Evolutionary conservation across 257 asterid genomes (phyloP), one percentile per base, ranked within the genome.

Genomic region (Nicotiana noctiflora): DNA sequence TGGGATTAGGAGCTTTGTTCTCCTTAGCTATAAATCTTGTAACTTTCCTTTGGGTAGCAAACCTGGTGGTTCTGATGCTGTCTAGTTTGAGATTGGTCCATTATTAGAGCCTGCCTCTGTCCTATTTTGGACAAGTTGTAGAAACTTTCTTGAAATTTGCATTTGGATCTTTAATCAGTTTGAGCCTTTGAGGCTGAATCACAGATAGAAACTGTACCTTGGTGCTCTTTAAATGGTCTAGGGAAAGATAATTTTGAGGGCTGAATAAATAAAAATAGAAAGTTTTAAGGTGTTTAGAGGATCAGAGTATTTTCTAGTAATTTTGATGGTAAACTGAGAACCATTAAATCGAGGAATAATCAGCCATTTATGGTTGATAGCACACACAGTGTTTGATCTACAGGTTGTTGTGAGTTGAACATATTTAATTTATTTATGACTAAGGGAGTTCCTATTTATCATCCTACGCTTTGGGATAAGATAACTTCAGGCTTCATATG

Each of bases 211-310:
- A 37, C 29, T 68, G 31, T 23, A n/a, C 29, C 31, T 37, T 19
- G 56, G 21, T 68, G n/a, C 21, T 68, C 5, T 68, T 37, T 68
- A 10, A 68, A 68, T 68, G 76, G 56, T 68, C 44, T 19, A 68
- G 5, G 18, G 76, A 68, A 37, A 68, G 76, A 68, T 68, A 10
- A n/a, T n/a, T 70, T 70, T 70, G 77, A 70, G 57, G 37, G 46
- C 32, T 37, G 57, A 70, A 44, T 19, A 70, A 44, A 14, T 44
- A 70, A 18, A 44, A 44, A 34, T 21, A 19, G 77, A 70, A 19
- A 32, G 57, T 23, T 70, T 70, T 21, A 21, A 70, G 37, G 77
- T 70, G 57, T 21, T 21, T 44, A 70, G 77, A 19, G 59, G 77
- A 70, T 44, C 12, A 70, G 13, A 44, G 2, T 12, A 40, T 70